Conservation (phyloP, 2,329 filamentous ascomycete genomes). For the Aspergillus sp. region DNA sequence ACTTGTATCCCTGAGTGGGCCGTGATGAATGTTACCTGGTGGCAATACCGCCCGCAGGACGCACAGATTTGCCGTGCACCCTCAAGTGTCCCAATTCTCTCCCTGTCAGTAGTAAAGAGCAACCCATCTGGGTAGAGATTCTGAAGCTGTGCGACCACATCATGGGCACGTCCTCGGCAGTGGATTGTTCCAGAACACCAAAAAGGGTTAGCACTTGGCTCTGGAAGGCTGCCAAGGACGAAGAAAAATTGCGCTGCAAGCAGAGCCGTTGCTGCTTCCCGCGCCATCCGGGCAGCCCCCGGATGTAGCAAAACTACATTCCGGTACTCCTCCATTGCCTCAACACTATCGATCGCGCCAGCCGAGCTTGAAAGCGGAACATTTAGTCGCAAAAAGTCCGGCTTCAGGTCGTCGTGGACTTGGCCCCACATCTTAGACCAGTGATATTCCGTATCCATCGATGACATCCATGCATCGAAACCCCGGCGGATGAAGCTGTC, state of each 20-base stretch:
- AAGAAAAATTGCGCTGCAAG: slow-evolving; percentile 26
- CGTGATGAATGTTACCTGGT: slow-evolving; percentile 12
- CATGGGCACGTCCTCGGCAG: slow-evolving; percentile 22
- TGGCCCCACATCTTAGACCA: slow-evolving; percentile 19
- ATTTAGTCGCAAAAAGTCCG: slow-evolving; percentile 18
- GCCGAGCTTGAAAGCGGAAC: slow-evolving; percentile 16
- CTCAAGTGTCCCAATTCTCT: slow-evolving; percentile 8
- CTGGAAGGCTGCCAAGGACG: slow-evolving; percentile 11
- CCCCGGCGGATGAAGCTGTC: slow-evolving; percentile 26
- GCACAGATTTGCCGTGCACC: slow-evolving; percentile 11
- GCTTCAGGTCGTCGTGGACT: slow-evolving; percentile 4
- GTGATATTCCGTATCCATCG: slow-evolving; percentile 24
- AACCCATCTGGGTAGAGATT: slow-evolving; percentile 23
- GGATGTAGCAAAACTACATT: slow-evolving; percentile 18
- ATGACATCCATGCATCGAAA: slow-evolving; percentile 29
- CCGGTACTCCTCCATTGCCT: slow-evolving; percentile 24
- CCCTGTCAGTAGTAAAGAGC: slow-evolving; percentile 19
- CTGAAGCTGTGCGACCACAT: slow-evolving; percentile 20
- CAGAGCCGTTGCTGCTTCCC: slow-evolving; percentile 23
- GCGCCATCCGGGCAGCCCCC: slow-evolving; percentile 22
- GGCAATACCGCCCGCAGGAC: slow-evolving; percentile 15
- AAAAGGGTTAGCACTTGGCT: slow-evolving; percentile 16
- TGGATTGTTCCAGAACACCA: slow-evolving; percentile 22
- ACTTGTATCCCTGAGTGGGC: slow-evolving; percentile 8
- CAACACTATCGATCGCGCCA: slow-evolving; percentile 19